Base-by-base conservation (phyloP, 208 protist species). In the Wallacemonas collosoma region DNA sequence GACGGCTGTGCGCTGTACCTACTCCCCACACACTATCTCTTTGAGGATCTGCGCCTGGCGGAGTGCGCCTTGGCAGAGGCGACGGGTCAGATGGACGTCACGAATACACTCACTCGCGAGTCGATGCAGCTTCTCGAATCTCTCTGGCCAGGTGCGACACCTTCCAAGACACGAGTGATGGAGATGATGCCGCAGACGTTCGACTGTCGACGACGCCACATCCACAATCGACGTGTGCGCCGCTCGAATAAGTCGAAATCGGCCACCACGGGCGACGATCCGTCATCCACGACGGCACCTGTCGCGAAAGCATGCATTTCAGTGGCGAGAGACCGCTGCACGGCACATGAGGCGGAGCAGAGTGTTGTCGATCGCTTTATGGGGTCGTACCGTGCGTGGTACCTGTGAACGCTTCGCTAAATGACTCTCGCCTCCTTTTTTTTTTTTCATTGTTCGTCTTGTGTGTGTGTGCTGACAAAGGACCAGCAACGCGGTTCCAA, bases 321-420 rank as follows among this genome's bases (percentile, higher is more conserved):
- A 26, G 26, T 26, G 26, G 26, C 26, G 26, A 26, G 26, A 26
- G 26, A 26, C 26, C 26, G 26, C 26, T 26, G 26, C 1, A 60
- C 14, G 38, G 73, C 65, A 26, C 74, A 82, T 53, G 82, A 73
- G 7, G 38, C 47, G 2, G 75, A 77, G 61, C 60, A 76, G 38
- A 75, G 73, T 41, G 44, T 82, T 17, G 63, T 81, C 0, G 79
- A 87, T n/a, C 65, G 77, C 5, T 83, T 80, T 45, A 77, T 79
- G 54, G 82, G 76, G 6, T 80, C 76, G 12, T 87, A 87, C 45
- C 75, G 81, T 35, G 72, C 82, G 50, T 87, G 82, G 82, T 87
- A 87, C 60, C 65, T 74, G 65, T 86, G 51, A 80, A 26, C 26
- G 26, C 26, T 26, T 26, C 26, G 26, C 26, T 26, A 26, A 26